Base-by-base conservation (phyloP, 768 basidiomycete species). In the Obba rivulosa region DNA sequence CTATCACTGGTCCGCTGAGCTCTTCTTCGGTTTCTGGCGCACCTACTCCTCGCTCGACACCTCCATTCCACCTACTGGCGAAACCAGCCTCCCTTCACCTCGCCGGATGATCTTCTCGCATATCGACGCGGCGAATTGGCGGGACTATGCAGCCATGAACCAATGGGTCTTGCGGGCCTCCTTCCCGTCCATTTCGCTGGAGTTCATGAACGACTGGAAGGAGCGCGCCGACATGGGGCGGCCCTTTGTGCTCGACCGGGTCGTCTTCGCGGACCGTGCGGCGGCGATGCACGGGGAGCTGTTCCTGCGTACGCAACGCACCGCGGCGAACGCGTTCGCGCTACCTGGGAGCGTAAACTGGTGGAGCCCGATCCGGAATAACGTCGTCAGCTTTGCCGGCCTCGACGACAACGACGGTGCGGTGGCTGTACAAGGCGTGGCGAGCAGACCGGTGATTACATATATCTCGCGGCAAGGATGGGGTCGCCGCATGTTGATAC, bases 1-100 rank as follows among this genome's bases (percentile, higher is more conserved):
- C 63, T 95, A 92, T 63, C 92, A 97, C 60, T 93, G 88, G 80
- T 80, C 86, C 25, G 92, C 93, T 3, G 93, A 97, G 61, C 78
- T 93, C 17, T 85, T 88, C 70, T 90, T 91, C 54, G 93, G 93
- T 35, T 79, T 94, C 57, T 95, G 93, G 93, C 78, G 91, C 8
- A 83, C 92, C 0, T 95, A 94, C 64, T 78, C 90, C 28, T 82
- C 88, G 2, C 71, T 95, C 10, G 91, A 93, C 62, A 77, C 79
- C 1, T 66, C 65, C 18, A 92, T 94, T 44, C 66, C 80, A 2
- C 55, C 77, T 0, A 67, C 74, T 39, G 92, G 90, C 8, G 76
- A 77, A 41, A 88, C 90, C 1, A 65, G 71, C 4, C 81, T 96
- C 28, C 87, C 89, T 1, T 73, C 85, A 1, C 78, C 85, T 0